Conservation (phyloP, 208 protist species). For the Trypanosoma lewisi region DNA sequence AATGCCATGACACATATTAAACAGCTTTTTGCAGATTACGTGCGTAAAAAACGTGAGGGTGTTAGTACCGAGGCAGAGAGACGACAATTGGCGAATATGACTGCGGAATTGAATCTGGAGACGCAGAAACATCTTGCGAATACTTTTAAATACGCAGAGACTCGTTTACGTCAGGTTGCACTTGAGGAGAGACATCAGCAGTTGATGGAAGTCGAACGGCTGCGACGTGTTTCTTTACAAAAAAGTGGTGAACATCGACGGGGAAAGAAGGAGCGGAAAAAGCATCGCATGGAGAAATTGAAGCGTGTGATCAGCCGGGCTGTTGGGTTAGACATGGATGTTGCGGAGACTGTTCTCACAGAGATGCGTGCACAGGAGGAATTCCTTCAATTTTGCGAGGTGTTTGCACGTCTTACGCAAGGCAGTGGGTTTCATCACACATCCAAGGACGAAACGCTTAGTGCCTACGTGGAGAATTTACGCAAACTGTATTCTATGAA, state of each 20-base stretch:
- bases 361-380: constrained; percentile 76
- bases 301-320: constrained; percentile 50
- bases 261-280: constrained; percentile 1
- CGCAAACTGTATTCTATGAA: constrained; percentile 74
- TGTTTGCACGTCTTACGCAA: constrained; percentile 75
- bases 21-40: constrained; percentile 87
- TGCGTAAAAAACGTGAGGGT: constrained; percentile 67
- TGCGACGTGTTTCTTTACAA: constrained; percentile 26
- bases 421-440: constrained; percentile 64
- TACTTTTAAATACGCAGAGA: constrained; percentile 81
- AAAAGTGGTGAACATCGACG: constrained; percentile 14
- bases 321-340: constrained; percentile 63
- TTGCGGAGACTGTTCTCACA: constrained; percentile 53
- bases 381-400: constrained; percentile 86
- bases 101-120: constrained; percentile 67
- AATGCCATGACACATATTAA: constrained; percentile 83
- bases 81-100: constrained; percentile 69
- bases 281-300: constrained; percentile 27
- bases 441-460: constrained; percentile 54
- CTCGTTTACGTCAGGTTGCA: constrained; percentile 41
- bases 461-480: constrained; percentile 73
- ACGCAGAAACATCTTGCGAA: constrained; percentile 76
- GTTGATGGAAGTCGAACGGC: constrained; percentile 47
- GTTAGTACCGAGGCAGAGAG: constrained; percentile 75
- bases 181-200: constrained; percentile 55